phyloP scores from a whole-genome alignment of 2,329 filamentous ascomycete genomes.

The Xylaria sp. region DNA sequence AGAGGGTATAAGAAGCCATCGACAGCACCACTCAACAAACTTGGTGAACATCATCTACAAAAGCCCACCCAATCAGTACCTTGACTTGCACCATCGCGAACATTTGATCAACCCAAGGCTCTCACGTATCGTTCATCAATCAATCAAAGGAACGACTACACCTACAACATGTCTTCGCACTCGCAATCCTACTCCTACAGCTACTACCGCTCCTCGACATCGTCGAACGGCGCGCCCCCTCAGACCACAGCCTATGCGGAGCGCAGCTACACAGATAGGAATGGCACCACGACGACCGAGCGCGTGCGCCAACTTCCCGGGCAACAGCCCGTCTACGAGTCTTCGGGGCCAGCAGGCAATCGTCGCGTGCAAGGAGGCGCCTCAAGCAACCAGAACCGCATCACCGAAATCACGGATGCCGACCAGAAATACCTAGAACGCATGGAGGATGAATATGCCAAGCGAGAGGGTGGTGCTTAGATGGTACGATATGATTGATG shows the following conservation, averaged over 20 bases:
- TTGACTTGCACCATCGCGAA: too few relatives aligned
- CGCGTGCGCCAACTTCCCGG: conserved; percentile 26
- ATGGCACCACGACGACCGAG: conserved; percentile 24
- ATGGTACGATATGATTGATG: neutral
- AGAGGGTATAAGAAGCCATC: too few relatives aligned
- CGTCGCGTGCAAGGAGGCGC: conserved; percentile 2
- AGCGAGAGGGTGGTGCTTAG: conserved; percentile 23
- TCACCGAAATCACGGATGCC: conserved; percentile 24
- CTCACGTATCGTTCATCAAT: neutral
- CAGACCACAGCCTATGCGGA: conserved; percentile 24
- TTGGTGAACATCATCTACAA: neutral
- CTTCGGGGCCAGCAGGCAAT: neutral
- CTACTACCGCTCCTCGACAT: conserved; percentile 25
- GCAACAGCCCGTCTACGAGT: conserved; percentile 28
- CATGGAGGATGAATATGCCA: conserved; percentile 21
- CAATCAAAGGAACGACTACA: neutral
- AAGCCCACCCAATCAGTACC: too few relatives aligned
- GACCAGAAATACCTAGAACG: conserved; percentile 18
- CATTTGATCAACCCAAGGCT: too few relatives aligned
- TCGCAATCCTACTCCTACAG: conserved; percentile 28
- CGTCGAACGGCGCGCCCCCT: conserved; percentile 21
- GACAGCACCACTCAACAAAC: too few relatives aligned
- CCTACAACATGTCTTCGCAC: conserved; percentile 5
- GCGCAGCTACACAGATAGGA: conserved; percentile 24
- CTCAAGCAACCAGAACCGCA: conserved; percentile 12